phyloP scores from a whole-genome alignment of 2,329 filamentous ascomycete species.

The Aspergillus sp. region DNA sequence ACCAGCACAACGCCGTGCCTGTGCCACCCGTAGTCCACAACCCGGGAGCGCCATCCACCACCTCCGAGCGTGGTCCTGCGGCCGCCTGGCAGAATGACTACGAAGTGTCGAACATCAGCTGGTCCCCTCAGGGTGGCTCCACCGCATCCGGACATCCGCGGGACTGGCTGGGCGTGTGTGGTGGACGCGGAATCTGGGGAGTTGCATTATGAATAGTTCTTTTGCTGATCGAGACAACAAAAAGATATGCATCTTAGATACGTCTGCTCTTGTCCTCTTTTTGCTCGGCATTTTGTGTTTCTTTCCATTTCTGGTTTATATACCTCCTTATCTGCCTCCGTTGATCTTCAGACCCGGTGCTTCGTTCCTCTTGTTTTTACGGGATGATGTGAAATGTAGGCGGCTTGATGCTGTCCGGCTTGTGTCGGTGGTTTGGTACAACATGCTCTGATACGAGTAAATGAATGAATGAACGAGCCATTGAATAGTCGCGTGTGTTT shows the following conservation, averaged over 20 bases:
- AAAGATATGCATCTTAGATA: constrained; percentile 14
- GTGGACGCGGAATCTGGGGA: constrained; percentile 46
- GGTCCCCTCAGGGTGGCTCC: constrained; percentile 44
- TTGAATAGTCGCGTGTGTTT: constrained; percentile 4
- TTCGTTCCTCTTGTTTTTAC: neutral
- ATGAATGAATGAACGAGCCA: constrained; percentile 35
- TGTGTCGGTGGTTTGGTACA: constrained; percentile 13
- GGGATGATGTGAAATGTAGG: neutral
- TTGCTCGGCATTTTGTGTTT: constrained; percentile 4
- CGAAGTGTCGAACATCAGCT: constrained; percentile 48
- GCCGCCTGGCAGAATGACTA: constrained; percentile 48
- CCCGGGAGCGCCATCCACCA: constrained; percentile 27
- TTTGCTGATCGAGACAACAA: neutral
- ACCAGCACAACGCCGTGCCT: constrained; percentile 55
- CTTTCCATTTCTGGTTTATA: constrained; percentile 8
- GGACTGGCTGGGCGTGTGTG: constrained; percentile 47
- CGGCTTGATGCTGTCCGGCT: constrained; percentile 4
- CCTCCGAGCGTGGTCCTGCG: constrained; percentile 43
- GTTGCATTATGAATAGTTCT: constrained; percentile 35
- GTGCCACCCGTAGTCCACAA: constrained; percentile 38
- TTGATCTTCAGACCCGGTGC: neutral
- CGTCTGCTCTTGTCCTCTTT: constrained; percentile 8
- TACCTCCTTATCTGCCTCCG: neutral
- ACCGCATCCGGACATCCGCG: constrained; percentile 32
- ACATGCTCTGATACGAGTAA: constrained; percentile 23